Evolutionary conservation across 148 eudicot genomes (phyloP), one percentile per base, ranked within the genome.

Genomic region (Cornus kousa): DNA sequence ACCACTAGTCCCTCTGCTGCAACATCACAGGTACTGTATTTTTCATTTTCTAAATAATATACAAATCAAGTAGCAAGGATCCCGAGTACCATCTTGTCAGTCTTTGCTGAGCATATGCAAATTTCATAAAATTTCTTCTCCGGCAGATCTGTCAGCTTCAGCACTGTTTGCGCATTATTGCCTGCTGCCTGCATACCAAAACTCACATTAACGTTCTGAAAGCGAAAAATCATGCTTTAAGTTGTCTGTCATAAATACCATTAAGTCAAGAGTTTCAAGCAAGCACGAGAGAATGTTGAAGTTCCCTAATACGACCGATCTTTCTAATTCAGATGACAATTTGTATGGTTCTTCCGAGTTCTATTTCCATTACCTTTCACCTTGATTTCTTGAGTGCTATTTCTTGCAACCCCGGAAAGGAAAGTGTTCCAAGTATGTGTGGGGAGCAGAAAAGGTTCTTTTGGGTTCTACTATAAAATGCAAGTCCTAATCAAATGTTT

Each of bases 151-250:
- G 12, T n/a, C n/a, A 50, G 32, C 73, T 39, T 71, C 40, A 43
- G 31, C 39, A 12, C 1, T 20, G n/a, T 23, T 2, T 71, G 28
- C 20, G n/a, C 57, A 50, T 71, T 71, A 14, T n/a, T 39, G 16
- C 55, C 55, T 70, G 73, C 55, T 70, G 53, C 50, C 57, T 43
- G 73, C 73, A 71, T 9, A 43, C 14, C 9, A 69, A 69, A 16
- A 66, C 69, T 10, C 32, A 69, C 39, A 35, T 13, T 17, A 1
- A 40, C 11, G 2, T 20, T 20, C 17, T 20, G 10, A 69, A 69
- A 17, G 4, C 7, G 4, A 17, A 10, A 69, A 17, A 4, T 20
- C 3, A 69, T 37, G 23, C 22, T 17, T 16, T 69, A 69, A 19
- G 13, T 17, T 40, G 3, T 68, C 12, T 31, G 31, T 33, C 7